Conservation (phyloP, 2,329 filamentous ascomycete species). For the Colletotrichum somersetense region DNA sequence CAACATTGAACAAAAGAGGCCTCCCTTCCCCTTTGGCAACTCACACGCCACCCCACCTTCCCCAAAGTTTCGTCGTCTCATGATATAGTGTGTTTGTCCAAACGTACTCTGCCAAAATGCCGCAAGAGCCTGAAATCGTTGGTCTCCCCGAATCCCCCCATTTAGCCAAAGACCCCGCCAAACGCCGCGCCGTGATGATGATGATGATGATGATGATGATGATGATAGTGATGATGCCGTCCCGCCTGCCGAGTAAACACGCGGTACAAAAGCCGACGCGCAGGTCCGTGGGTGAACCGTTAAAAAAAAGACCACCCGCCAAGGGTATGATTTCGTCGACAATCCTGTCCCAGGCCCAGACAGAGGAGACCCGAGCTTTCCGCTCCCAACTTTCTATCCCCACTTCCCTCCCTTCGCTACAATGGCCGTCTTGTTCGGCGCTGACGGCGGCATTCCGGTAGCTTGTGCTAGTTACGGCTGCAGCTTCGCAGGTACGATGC, state of each 20-base stretch:
- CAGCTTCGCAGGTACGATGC: not conserved
- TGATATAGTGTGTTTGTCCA: slow-evolving; percentile 22
- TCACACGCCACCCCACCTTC: slow-evolving; percentile 1
- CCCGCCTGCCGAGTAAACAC: slow-evolving; percentile 23
- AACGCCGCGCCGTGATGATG: slow-evolving; percentile 41
- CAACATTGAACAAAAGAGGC: slow-evolving; percentile 4
- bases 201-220: slow-evolving; percentile 36
- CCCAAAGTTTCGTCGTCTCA: slow-evolving; percentile 19
- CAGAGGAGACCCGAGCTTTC: not conserved
- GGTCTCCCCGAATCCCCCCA: slow-evolving; percentile 4
- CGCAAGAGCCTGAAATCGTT: slow-evolving; percentile 14
- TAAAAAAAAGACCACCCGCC: slow-evolving; percentile 17
- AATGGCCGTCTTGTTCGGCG: not conserved
- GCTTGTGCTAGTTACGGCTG: not conserved
- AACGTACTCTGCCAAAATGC: slow-evolving; percentile 36
- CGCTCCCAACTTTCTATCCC: not conserved
- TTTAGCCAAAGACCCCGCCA: slow-evolving; percentile 34
- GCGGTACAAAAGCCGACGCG: slow-evolving; percentile 28
- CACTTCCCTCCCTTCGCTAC: not conserved
- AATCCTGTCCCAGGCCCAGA: not conserved
- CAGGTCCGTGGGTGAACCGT: slow-evolving; percentile 19
- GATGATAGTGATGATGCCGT: slow-evolving; percentile 35
- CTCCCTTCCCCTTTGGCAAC: not conserved
- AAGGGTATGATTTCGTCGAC: not conserved
- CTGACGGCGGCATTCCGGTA: not conserved